phyloP scores from a whole-genome alignment of 225 moss, liverwort and hornwort genomes.

The Sphagnum tenellum region DNA sequence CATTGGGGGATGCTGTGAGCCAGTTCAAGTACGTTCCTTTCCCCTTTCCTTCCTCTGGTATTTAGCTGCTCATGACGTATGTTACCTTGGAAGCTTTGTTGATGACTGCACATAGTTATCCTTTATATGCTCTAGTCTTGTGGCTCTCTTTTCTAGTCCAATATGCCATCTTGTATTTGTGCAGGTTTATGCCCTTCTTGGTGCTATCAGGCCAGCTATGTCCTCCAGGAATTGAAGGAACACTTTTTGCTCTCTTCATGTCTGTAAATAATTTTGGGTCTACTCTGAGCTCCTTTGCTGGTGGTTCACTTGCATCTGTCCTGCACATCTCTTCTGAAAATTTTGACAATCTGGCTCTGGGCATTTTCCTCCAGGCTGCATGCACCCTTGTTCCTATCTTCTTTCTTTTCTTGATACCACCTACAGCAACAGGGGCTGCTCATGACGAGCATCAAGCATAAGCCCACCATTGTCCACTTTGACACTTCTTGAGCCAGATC shows the following conservation, averaged over 20 bases:
- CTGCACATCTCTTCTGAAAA: slow-evolving; percentile 2
- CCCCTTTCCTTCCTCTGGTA: background rate
- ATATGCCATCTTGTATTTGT: background rate
- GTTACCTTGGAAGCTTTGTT: too few relatives aligned
- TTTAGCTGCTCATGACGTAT: too few relatives aligned
- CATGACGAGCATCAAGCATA: background rate
- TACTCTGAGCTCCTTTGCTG: slow-evolving; percentile 1
- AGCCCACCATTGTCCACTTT: background rate
- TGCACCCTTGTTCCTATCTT: slow-evolving; percentile 1
- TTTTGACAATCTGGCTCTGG: slow-evolving; percentile 4
- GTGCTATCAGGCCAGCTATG: slow-evolving; percentile 1
- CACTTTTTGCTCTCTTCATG: slow-evolving; percentile 5
- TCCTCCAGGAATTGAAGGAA: slow-evolving; percentile 6
- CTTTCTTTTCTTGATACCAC: slow-evolving; percentile 2
- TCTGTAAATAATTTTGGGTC: slow-evolving; percentile 4
- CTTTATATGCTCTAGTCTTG: too few relatives aligned
- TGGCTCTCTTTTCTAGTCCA: too few relatives aligned
- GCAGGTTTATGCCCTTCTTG: slow-evolving; percentile 5
- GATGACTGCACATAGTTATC: too few relatives aligned
- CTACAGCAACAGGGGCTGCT: background rate
- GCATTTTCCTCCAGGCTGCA: slow-evolving; percentile 3
- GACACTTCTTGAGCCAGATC: too few relatives aligned
- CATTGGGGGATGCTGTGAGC: slow-evolving; percentile 2
- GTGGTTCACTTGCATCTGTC: slow-evolving; percentile 2
- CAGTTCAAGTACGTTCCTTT: slow-evolving; percentile 1